Evolutionary conservation across 441 rosid species (phyloP).

Genomic region (Bocquillonia castaneifolia): DNA sequence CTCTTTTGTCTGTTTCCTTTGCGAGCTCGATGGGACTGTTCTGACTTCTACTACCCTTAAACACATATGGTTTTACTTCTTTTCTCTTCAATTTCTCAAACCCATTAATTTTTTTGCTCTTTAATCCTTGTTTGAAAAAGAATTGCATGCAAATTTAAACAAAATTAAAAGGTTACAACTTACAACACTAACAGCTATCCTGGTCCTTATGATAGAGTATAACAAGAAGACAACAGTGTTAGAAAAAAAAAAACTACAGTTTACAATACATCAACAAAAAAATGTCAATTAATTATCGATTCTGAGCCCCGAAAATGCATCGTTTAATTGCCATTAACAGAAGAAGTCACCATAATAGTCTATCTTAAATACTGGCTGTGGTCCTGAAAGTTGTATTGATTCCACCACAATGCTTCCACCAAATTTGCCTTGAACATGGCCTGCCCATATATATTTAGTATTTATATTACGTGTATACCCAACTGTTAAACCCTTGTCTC

Average conservation of each 20-base stretch:
- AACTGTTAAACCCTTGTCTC: constrained; percentile 1
- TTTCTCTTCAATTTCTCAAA: neutral
- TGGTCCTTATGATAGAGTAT: too few relatives aligned
- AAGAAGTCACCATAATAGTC: constrained; percentile 7
- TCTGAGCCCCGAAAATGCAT: neutral
- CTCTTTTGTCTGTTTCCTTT: constrained; percentile 20
- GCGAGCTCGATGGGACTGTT: constrained; percentile 1
- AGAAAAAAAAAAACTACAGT: neutral
- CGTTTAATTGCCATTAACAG: neutral
- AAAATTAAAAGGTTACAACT: too few relatives aligned
- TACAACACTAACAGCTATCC: too few relatives aligned
- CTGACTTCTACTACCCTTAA: constrained; percentile 1
- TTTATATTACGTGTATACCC: neutral
- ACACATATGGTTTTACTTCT: neutral
- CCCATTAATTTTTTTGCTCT: neutral
- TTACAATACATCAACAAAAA: neutral
- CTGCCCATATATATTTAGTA: constrained; percentile 5
- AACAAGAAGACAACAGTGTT: too few relatives aligned
- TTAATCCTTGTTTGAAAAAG: neutral
- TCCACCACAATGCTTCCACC: constrained; percentile 12
- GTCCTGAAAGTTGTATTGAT: constrained; percentile 20
- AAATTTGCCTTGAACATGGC: constrained; percentile 15
- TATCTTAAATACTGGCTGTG: constrained; percentile 9
- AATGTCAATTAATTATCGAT: neutral
- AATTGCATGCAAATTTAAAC: neutral